These are phyloP conservation scores for Heritiera fomes DNA, from an alignment of 345 rosid species.

Conservation along the genomic window DNA sequence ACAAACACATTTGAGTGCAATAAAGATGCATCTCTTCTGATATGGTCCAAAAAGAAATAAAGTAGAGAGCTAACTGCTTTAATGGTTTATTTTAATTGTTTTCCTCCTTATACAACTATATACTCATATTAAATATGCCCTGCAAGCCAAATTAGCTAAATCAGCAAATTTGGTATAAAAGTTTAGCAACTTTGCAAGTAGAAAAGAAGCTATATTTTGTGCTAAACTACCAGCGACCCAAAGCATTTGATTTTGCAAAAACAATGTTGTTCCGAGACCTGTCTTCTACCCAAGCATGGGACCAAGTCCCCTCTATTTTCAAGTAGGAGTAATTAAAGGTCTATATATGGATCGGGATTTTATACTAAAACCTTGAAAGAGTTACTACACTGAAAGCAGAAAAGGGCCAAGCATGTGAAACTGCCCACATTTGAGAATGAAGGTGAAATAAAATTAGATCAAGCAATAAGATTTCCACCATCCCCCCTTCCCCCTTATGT, in stretches of 20 bases:
- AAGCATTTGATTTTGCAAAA: background rate
- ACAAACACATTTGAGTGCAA: background rate
- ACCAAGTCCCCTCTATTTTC: background rate
- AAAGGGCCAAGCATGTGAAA: background rate
- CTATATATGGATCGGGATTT: background rate
- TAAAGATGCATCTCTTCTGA: background rate
- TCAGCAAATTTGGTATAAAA: background rate
- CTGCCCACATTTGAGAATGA: background rate
- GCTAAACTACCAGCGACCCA: background rate
- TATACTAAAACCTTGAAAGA: background rate
- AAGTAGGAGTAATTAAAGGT: background rate
- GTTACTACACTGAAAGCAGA: background rate
- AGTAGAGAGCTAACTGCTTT: background rate
- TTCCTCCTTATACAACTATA: background rate
- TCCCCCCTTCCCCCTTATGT: background rate
- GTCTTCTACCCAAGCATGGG: background rate
- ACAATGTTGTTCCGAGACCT: background rate
- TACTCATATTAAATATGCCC: background rate
- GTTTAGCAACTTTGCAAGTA: background rate
- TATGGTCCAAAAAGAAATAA: background rate
- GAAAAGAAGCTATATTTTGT: background rate
- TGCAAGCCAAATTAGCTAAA: background rate
- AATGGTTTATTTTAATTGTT: background rate
- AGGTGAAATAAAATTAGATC: background rate
- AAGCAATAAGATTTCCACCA: background rate